Evolutionary conservation across 768 basidiomycete genomes (phyloP), one percentile per base, ranked within the genome.

Genomic region (Paxillus rubicundulus): DNA sequence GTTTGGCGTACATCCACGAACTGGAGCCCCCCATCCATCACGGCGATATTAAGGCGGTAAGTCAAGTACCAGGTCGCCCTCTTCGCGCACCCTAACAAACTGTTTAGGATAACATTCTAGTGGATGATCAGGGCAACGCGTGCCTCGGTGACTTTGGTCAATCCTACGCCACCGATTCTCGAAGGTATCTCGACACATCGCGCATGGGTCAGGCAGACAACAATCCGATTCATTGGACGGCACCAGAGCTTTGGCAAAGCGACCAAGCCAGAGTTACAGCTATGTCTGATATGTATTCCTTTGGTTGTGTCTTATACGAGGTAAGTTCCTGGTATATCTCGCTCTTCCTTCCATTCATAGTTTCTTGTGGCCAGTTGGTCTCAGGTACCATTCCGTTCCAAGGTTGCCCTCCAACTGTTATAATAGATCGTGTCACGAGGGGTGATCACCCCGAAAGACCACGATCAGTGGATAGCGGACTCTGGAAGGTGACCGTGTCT

Each of bases 21-120:
- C 55, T 58, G 14, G 49, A 64, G 4, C 66, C 66, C 0, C 61
- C 66, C 28, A 61, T 77, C 24, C 54, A 74, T 13, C 75, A 77
- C 21, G 72, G 75, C 7, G 76, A 77, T 56, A 28, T 77, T 24
- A 77, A 76, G 55, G 69, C 67, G 28, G 75, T 54, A 45, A 59
- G 67, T 36, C 18, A 47, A 18, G 17, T 44, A 16, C 16, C 3
- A 55, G n/a, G 16, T 3, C 8, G 40, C 47, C 33, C n/a, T 41
- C 12, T 7, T 45, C 14, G 16, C 39, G 28, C 13, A 41, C 20
- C 43, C 49, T 52, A 45, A 62, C 5, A 18, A 17, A 34, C 13
- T 36, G 12, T 51, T 18, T 45, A 67, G 69, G 58, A 60, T 16
- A 68, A 68, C 32, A 53, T 62, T 20, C 45, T 68, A 43, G 58